Base-by-base conservation (phyloP, 306 rosid species). In the Luffa aegyptiaca region DNA sequence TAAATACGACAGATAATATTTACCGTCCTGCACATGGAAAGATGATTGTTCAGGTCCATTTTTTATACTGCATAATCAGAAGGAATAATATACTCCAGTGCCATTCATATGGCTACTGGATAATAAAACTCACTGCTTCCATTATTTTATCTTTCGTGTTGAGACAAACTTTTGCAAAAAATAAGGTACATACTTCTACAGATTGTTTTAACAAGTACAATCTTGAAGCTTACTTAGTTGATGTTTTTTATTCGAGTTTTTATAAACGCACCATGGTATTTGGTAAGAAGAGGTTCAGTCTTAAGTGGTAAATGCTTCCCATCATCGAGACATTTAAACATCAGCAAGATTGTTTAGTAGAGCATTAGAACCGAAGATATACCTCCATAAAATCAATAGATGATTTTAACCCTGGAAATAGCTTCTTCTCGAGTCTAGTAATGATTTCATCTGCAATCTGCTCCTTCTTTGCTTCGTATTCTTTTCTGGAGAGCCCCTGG, bases 301-400 rank as follows among this genome's bases (percentile, higher is more conserved):
- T 49, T 48, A 73, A 7, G 45, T 31, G 41, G 26, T 33, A 13
- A 13, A 73, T 5, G 8, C 13, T 46, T 33, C 42, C 42, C 44
- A 70, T 9, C 55, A 44, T 45, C 11, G 18, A 45, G 0, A 11
- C 36, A 44, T 45, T 2, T n/a, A 21, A 10, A 71, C 26, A 46
- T 46, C 18, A 61, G 45, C 53, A 80, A 36, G 37, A 42, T 55
- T 56, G 20, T 76, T 65, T 39, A 53, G 82, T 14, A 37, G 31
- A 44, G 44, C 26, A 75, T 70, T 65, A 84, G 77, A 61, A 81
- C 66, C 41, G 8, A 80, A 53, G 26, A 70, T 52, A 46, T 84
- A 95, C 97, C 97, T 93, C 97, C 82, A 85, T 90, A 86, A 95
- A 92, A 80, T 79, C 89, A 7, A 95, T 88, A 78, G 97, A 87